Evolutionary conservation across 1,139 yeast genomes (phyloP), one percentile per base, ranked within the genome.

Genomic region (Blastobotrys niveus): DNA sequence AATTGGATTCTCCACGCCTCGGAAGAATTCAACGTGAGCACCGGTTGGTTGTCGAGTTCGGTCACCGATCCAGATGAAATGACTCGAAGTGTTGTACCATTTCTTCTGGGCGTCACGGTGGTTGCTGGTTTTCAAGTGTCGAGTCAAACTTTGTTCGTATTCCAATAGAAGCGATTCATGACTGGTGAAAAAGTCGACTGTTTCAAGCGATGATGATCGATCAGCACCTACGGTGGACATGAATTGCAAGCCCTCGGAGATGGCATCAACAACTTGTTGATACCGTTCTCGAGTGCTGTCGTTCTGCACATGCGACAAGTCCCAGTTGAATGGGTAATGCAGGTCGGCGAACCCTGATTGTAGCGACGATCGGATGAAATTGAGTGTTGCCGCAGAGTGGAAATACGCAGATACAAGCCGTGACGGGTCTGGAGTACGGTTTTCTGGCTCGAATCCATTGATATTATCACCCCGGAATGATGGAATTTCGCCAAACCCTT

Each of bases 61-160:
- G 51, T 69, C 73, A 14, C 73, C 73, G 38, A 69, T 69, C 73
- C 73, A 69, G 38, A 69, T 58, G 52, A 69, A 69, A 45, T 69
- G 73, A 2, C 72, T 68, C 3, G 71, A 66, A 3, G 72, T 66
- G 52, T 69, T 65, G 59, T 65, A 69, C 63, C 64, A 68, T 24
- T 58, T 58, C 33, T 53, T 53, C 10, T 48, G 34, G 25, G 47
- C 38, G 21, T 41, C 47, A 9, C 17, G 24, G n/a, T 15, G 20
- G 3, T 63, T 56, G 27, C 53, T 59, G 12, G 35, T 18, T 21
- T 50, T 48, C 24, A 62, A 51, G 35, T 53, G 35, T 21, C 73
- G 57, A n/a, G 73, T 69, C 47, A 69, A 55, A 31, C 61, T 53
- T 53, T 69, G 73, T 56, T 69, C 73, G 48, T 59, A 69, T 49